Conservation (phyloP, 139 green algal species). For the Zygnema cylindricum region DNA sequence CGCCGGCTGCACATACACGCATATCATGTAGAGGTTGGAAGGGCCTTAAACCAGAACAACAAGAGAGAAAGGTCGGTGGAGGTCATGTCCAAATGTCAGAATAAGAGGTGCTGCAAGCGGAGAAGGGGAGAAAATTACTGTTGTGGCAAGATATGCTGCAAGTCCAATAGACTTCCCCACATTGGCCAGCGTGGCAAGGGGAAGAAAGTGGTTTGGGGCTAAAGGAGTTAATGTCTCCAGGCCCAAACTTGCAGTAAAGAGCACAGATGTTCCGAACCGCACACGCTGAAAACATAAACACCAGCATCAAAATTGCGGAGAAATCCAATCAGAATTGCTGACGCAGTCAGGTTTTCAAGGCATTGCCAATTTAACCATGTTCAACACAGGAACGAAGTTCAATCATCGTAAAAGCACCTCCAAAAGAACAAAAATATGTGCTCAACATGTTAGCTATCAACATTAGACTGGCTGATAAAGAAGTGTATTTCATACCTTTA, state of each 20-base stretch:
- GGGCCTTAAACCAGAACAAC: background rate
- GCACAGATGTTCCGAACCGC: constrained; percentile 80
- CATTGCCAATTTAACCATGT: too few relatives aligned
- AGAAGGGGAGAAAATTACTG: constrained; percentile 39
- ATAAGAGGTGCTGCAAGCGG: background rate
- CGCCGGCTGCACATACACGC: constrained; percentile 74
- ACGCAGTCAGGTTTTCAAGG: background rate
- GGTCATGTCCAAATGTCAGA: background rate
- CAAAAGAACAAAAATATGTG: too few relatives aligned
- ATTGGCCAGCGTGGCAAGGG: constrained; percentile 84
- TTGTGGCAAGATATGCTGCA: constrained; percentile 85
- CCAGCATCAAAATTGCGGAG: too few relatives aligned
- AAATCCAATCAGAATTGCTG: too few relatives aligned
- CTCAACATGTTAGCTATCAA: too few relatives aligned
- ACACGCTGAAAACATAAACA: constrained; percentile 77
- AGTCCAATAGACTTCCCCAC: constrained; percentile 86
- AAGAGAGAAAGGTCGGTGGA: background rate
- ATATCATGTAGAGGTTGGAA: background rate
- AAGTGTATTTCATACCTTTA: constrained; percentile 85
- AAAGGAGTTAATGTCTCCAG: constrained; percentile 89
- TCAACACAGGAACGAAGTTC: too few relatives aligned
- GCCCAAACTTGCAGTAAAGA: constrained; percentile 76
- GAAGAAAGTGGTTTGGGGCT: constrained; percentile 83
- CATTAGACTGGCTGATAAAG: too few relatives aligned
- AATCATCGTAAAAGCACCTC: too few relatives aligned